These are phyloP conservation scores for Candida neerlandica DNA, from an alignment of 1,139 yeast genomes.

Conservation along the genomic window DNA sequence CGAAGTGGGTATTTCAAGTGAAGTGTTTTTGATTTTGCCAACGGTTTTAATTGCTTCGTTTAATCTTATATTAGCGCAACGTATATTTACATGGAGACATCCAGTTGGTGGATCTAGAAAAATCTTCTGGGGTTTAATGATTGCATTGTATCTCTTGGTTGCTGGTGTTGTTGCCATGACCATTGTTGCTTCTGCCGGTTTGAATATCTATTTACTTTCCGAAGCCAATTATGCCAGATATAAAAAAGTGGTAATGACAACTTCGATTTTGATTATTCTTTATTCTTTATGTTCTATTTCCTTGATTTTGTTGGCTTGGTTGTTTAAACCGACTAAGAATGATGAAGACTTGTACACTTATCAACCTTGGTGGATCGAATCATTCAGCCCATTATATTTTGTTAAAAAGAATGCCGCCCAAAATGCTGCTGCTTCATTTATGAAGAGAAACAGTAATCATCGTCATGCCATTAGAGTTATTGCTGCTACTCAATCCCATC, in stretches of 20 bases:
- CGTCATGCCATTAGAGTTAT: constrained; percentile 55
- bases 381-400: constrained; percentile 57
- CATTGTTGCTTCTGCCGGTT: constrained; percentile 64
- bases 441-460: constrained; percentile 50
- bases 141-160: constrained; percentile 54
- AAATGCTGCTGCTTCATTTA: constrained; percentile 54
- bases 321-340: constrained; percentile 56
- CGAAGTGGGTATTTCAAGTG: constrained; percentile 59
- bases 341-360: constrained; percentile 60
- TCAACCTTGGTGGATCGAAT: constrained; percentile 82
- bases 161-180: constrained; percentile 65
- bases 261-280: constrained; percentile 57
- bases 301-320: constrained; percentile 54
- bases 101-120: constrained; percentile 69
- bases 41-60: constrained; percentile 57
- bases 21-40: constrained; percentile 60
- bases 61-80: constrained; percentile 70
- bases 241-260: constrained; percentile 58
- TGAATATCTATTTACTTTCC: constrained; percentile 60
- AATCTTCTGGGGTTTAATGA: constrained; percentile 58
- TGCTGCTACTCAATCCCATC: constrained; percentile 49
- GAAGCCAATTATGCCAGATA: constrained; percentile 49
- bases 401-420: constrained; percentile 51
- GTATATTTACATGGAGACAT: constrained; percentile 81
- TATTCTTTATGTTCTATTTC: constrained; percentile 58